phyloP scores from a whole-genome alignment of 768 basidiomycete species.

The Tylopilus vinaceipallidus region DNA sequence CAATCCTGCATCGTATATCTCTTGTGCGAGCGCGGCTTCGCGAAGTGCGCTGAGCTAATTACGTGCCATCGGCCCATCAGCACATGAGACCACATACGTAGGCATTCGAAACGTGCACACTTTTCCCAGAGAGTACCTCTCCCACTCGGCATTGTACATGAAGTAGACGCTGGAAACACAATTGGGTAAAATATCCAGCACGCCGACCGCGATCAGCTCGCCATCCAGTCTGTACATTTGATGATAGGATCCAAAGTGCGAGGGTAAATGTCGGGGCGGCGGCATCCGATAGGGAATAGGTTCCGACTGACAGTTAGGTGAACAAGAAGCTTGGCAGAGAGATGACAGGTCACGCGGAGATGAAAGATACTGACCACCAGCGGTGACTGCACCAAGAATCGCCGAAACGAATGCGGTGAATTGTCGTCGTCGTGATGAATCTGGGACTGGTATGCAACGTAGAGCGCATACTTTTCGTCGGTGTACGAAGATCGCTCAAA shows the following conservation, averaged over 20 bases:
- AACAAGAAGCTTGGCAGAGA: no score
- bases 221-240: conserved; percentile 85
- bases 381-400: conserved; percentile 81
- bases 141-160: conserved; percentile 76
- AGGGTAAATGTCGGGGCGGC: conserved; percentile 60
- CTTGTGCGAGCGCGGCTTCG: conserved; percentile 71
- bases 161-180: conserved; percentile 90
- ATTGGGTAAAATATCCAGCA: conserved; percentile 84
- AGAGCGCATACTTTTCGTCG: conserved; percentile 79
- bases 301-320: conserved; percentile 41
- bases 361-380: conserved; percentile 50
- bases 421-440: conserved; percentile 72
- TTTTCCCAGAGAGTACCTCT: conserved; percentile 75
- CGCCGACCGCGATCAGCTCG: conserved; percentile 77
- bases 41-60: conserved; percentile 83
- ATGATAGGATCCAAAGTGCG: conserved; percentile 89
- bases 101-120: conserved; percentile 36
- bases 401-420: conserved; percentile 50
- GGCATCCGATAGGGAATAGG: conserved; percentile 55
- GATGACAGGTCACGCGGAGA: no score
- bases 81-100: background rate
- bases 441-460: conserved; percentile 68
- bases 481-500: conserved; percentile 78
- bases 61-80: conserved; percentile 4
- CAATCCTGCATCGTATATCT: conserved; percentile 72